A percentile compares a stretch with the other conserved stretches of the same genome.
Conservation (phyloP, 2,329 filamentous ascomycete species). For the Verticillium tricorpus region DNA sequence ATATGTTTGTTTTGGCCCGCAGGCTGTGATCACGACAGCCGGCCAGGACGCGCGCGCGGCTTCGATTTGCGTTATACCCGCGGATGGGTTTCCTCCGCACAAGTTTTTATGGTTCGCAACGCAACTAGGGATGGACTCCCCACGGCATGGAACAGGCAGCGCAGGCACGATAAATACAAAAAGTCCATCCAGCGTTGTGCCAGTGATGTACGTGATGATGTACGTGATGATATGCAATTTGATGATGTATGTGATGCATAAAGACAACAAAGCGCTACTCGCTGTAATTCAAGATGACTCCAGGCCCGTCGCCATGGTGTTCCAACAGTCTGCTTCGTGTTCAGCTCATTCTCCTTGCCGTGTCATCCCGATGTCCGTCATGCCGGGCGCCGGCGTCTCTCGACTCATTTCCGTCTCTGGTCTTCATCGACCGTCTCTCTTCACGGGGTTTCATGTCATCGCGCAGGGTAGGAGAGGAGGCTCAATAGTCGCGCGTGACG, state of each 20-base stretch:
- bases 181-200: too few relatives aligned
- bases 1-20: background rate
- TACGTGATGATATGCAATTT: background rate
- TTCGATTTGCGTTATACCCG: background rate
- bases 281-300: background rate
- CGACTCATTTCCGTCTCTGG: background rate
- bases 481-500: constrained; percentile 12
- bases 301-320: too few relatives aligned
- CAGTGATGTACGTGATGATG: too few relatives aligned
- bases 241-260: background rate
- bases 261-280: background rate
- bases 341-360: background rate
- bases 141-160: background rate
- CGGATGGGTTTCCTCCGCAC: background rate
- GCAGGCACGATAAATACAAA: too few relatives aligned
- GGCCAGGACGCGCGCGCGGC: background rate
- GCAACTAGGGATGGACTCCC: background rate
- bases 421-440: too few relatives aligned
- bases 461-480: background rate
- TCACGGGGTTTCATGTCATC: background rate
- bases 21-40: background rate
- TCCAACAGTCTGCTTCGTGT: too few relatives aligned
- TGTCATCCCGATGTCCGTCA: too few relatives aligned
- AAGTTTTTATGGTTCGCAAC: background rate
- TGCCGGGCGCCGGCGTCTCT: too few relatives aligned